Conservation (phyloP, 176 grass and related monocot genomes). For the Urochloa ruziziensis region DNA sequence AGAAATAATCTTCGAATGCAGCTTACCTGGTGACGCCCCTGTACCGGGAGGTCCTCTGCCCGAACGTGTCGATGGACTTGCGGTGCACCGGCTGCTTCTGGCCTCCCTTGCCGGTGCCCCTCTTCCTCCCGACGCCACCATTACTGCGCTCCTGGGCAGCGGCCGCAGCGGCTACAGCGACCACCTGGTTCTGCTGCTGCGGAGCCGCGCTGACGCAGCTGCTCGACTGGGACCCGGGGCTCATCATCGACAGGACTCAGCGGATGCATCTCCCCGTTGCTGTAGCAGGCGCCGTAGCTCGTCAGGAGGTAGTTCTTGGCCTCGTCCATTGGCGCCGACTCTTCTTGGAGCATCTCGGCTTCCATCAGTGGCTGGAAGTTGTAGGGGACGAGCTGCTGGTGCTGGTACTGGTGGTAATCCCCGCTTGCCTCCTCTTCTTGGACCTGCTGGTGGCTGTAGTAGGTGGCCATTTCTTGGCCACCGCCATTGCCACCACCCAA, state of each 20-base stretch:
- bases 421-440: slow-evolving; percentile 32
- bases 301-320: slow-evolving; percentile 52
- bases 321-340: slow-evolving; percentile 46
- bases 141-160: slow-evolving; percentile 38
- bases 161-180: slow-evolving; percentile 15
- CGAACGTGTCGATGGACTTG: slow-evolving; percentile 98
- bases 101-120: slow-evolving; percentile 59
- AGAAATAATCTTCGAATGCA: slow-evolving; percentile 13
- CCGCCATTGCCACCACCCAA: slow-evolving; percentile 64
- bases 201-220: slow-evolving; percentile 60
- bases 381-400: slow-evolving; percentile 47
- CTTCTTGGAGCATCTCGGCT: slow-evolving; percentile 65
- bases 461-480: slow-evolving; percentile 34
- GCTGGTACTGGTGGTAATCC: slow-evolving; percentile 28
- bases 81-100: slow-evolving; percentile 79
- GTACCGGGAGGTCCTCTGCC: slow-evolving; percentile 92
- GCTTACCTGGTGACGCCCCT: slow-evolving; percentile 93
- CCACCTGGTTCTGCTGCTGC: slow-evolving; percentile 35
- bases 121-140: slow-evolving; percentile 59
- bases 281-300: slow-evolving; percentile 53
- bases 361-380: slow-evolving; percentile 61
- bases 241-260: slow-evolving; percentile 91
- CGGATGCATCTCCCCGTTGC: slow-evolving; percentile 56
- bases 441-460: slow-evolving; percentile 61
- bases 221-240: slow-evolving; percentile 75